Conservation (phyloP, 1,139 yeast species). For the Lodderomyces elongisporus region DNA sequence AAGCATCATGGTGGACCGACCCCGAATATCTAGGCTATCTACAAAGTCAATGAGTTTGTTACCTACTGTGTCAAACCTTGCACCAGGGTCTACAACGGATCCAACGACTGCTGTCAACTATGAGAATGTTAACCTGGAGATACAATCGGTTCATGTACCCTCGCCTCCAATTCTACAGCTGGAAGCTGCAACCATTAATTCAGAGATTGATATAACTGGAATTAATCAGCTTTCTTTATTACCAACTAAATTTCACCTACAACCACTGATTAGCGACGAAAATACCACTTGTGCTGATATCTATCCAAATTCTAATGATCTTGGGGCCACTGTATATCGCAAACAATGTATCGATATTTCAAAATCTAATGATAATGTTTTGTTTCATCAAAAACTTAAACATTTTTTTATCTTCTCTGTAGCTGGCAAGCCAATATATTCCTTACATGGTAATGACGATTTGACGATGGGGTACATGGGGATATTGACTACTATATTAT, state of each 20-base stretch:
- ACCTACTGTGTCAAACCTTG: conserved; percentile 1
- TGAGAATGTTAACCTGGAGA: conserved; percentile 11
- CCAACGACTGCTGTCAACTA: conserved; percentile 8
- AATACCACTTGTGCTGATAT: background rate
- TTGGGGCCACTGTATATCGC: conserved; percentile 14
- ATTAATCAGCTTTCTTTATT: conserved; percentile 5
- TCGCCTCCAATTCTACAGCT: conserved; percentile 7
- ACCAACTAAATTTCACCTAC: no score
- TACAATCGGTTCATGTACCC: conserved; percentile 6
- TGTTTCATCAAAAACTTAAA: conserved; percentile 46
- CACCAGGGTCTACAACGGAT: conserved; percentile 1
- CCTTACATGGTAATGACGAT: conserved; percentile 73
- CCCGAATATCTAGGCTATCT: conserved; percentile 4
- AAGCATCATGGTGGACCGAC: no score
- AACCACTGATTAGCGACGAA: no score
- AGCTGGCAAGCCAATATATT: conserved; percentile 91
- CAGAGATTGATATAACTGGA: conserved; percentile 6
- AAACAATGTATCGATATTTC: conserved; percentile 17
- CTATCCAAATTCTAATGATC: conserved; percentile 4
- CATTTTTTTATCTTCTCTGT: conserved; percentile 80
- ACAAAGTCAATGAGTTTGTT: conserved; percentile 5
- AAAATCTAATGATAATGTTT: conserved; percentile 19
- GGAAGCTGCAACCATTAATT: conserved; percentile 7
- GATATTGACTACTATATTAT: conserved; percentile 59
- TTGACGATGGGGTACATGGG: conserved; percentile 72